These are phyloP conservation scores for Neltuma alba DNA, from an alignment of 306 rosid species.

Conservation along the genomic window DNA sequence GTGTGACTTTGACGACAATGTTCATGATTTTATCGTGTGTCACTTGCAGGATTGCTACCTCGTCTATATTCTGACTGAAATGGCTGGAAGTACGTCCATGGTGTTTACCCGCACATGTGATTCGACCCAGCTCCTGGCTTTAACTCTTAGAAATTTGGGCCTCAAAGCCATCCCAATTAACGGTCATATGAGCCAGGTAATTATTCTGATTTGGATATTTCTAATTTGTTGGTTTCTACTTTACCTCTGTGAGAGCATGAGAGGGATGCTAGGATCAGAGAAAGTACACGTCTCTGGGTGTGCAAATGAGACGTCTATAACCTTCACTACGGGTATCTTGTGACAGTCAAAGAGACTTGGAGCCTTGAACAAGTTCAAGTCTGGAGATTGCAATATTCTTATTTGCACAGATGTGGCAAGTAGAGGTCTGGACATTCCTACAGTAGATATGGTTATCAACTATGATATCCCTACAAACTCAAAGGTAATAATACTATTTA, in stretches of 20 bases:
- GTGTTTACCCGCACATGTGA: slow-evolving; percentile 91
- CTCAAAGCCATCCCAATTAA: slow-evolving; percentile 84
- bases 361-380: slow-evolving; percentile 86
- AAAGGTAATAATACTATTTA: slow-evolving; percentile 55
- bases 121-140: slow-evolving; percentile 73
- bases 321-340: slow-evolving; percentile 24
- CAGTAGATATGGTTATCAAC: slow-evolving; percentile 83
- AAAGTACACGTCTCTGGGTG: neutral
- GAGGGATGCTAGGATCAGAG: slow-evolving; percentile 17
- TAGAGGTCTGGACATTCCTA: slow-evolving; percentile 84
- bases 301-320: slow-evolving; percentile 13
- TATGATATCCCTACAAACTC: slow-evolving; percentile 88
- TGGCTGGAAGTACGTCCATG: slow-evolving; percentile 73
- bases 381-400: slow-evolving; percentile 72
- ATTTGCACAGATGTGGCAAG: slow-evolving; percentile 93
- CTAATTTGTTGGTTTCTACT: neutral
- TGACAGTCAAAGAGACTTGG: slow-evolving; percentile 83
- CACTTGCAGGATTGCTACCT: slow-evolving; percentile 78
- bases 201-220: neutral
- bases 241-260: neutral
- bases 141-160: slow-evolving; percentile 84
- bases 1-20: neutral
- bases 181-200: slow-evolving; percentile 91
- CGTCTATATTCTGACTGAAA: slow-evolving; percentile 75
- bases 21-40: slow-evolving; percentile 3